Evolutionary conservation across 371 early-diverging fungal genomes (phyloP).

Genomic region (Rhizopus stolonifer): DNA sequence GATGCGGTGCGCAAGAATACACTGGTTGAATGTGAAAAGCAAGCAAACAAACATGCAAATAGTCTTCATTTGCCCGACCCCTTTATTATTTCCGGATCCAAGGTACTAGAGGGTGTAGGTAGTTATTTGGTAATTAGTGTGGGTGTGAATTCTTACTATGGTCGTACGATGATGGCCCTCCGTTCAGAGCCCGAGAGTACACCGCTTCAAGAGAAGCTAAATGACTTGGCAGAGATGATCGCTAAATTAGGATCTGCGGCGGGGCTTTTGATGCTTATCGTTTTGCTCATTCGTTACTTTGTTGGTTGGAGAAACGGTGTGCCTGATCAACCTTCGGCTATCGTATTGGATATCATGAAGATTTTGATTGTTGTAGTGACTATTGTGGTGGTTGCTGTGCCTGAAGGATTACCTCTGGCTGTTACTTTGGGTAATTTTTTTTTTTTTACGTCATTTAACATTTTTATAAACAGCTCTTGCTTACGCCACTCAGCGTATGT

Average conservation of each 20-base stretch:
- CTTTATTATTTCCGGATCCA: conserved; percentile 70
- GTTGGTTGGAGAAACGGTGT: conserved; percentile 27
- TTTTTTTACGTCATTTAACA: background rate
- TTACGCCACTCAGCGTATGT: conserved; percentile 67
- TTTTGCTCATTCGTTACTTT: conserved; percentile 59
- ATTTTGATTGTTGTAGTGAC: conserved; percentile 62
- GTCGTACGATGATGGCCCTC: conserved; percentile 72
- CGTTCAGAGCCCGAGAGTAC: conserved; percentile 57
- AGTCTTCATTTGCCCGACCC: conserved; percentile 42
- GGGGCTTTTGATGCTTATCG: conserved; percentile 63
- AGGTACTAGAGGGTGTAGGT: conserved; percentile 75
- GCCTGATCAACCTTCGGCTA: conserved; percentile 17
- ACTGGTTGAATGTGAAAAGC: conserved; percentile 19
- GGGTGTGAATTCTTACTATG: conserved; percentile 69
- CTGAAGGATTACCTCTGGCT: conserved; percentile 68
- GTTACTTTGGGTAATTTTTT: conserved; percentile 49
- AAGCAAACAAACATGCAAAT: background rate
- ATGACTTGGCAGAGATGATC: conserved; percentile 63
- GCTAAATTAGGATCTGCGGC: conserved; percentile 66
- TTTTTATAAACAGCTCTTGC: conserved; percentile 54
- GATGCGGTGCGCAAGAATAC: conserved; percentile 64
- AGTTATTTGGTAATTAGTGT: conserved; percentile 65
- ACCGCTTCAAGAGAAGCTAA: conserved; percentile 67
- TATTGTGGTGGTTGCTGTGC: conserved; percentile 67
- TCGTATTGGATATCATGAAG: conserved; percentile 39